Evolutionary conservation across 2,329 filamentous ascomycete species (phyloP).

Genomic region (Colletotrichum sp.): DNA sequence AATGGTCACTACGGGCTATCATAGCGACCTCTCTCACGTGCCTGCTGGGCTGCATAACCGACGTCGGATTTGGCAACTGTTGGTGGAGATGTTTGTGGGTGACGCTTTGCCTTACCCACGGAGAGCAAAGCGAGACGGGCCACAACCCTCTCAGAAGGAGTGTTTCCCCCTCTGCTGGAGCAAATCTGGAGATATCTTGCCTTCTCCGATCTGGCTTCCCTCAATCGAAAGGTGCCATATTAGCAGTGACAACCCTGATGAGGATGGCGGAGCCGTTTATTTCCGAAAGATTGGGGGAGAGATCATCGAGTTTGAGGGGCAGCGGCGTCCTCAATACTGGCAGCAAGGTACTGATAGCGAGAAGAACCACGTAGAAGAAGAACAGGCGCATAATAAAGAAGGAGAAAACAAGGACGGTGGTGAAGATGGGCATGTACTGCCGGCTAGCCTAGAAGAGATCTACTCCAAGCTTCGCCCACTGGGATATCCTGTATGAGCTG

Average conservation of each 20-base stretch:
- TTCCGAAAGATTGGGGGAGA: accelerated
- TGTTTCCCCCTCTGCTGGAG: neutral
- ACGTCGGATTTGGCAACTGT: neutral
- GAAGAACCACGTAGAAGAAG: neutral
- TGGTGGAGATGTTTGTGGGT: neutral
- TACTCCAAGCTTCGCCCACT: neutral
- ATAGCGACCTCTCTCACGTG: neutral
- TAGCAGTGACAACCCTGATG: neutral
- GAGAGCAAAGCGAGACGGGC: neutral
- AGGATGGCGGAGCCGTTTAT: neutral
- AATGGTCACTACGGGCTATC: neutral
- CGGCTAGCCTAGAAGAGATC: neutral
- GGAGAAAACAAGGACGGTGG: neutral
- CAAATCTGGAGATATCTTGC: neutral
- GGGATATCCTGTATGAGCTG: neutral
- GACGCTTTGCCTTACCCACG: neutral
- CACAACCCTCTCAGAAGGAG: accelerated
- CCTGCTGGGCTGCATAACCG: neutral
- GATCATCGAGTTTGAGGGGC: accelerated
- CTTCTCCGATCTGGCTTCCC: neutral
- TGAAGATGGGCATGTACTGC: neutral
- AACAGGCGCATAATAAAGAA: neutral
- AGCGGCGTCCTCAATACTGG: neutral
- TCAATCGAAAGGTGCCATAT: neutral
- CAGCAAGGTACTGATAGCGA: accelerated